Conservation (phyloP, 2,329 filamentous ascomycete genomes). For the Fusarium tupiense region DNA sequence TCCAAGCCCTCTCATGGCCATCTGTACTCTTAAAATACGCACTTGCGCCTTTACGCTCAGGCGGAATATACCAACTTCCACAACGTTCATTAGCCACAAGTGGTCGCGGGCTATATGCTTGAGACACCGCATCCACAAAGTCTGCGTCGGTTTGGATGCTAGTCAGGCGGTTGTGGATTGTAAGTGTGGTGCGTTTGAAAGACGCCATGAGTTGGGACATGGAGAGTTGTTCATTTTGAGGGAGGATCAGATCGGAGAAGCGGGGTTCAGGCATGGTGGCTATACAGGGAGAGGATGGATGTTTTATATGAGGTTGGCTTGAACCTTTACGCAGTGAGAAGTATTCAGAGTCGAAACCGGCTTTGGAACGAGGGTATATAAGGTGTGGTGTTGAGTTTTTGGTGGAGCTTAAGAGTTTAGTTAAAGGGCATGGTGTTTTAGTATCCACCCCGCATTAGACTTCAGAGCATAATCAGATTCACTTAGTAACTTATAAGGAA, state of each 20-base stretch:
- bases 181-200: slow-evolving; percentile 80
- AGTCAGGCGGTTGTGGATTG: slow-evolving; percentile 80
- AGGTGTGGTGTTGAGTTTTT: slow-evolving; percentile 25
- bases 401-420: slow-evolving; percentile 26
- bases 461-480: not conserved
- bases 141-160: slow-evolving; percentile 81
- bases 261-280: slow-evolving; percentile 39
- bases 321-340: too few species aligned
- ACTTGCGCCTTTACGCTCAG: slow-evolving; percentile 71
- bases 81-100: slow-evolving; percentile 94
- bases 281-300: not conserved
- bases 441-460: slow-evolving; percentile 27
- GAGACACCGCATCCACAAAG: slow-evolving; percentile 74
- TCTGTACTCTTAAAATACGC: slow-evolving; percentile 99
- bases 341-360: not conserved
- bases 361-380: not conserved
- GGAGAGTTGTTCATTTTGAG: slow-evolving; percentile 70
- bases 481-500: not conserved
- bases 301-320: not conserved
- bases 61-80: slow-evolving; percentile 91
- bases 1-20: slow-evolving; percentile 90
- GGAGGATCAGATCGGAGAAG: slow-evolving; percentile 59
- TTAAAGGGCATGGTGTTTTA: slow-evolving; percentile 6
- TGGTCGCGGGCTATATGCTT: slow-evolving; percentile 65
- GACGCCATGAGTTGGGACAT: slow-evolving; percentile 76